Conservation (phyloP, 208 protist species). For the Crithidia mellificae region DNA sequence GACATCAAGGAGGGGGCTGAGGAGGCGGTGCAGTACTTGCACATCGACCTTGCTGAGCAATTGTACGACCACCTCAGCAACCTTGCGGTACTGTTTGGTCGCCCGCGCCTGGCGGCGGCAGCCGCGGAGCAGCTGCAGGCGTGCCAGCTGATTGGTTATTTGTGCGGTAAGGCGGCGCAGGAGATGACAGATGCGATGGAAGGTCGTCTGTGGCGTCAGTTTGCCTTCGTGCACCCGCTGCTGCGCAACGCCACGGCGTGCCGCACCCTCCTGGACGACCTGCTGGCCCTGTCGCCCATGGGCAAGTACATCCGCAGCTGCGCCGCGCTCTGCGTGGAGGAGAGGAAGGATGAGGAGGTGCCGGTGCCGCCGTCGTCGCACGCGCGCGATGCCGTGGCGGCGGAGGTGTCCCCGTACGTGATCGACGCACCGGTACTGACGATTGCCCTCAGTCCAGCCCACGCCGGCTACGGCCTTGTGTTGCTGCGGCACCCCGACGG, state of each 20-base stretch:
- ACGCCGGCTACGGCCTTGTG: constrained; percentile 39
- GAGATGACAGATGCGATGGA: constrained; percentile 30
- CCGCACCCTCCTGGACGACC: constrained; percentile 3
- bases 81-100: constrained; percentile 36
- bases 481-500: constrained; percentile 59
- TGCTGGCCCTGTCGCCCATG: constrained; percentile 21
- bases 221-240: constrained; percentile 3
- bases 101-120: constrained; percentile 27
- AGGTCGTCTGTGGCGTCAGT: constrained; percentile 29
- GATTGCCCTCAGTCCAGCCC: constrained; percentile 7
- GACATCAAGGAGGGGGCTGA: constrained; percentile 18
- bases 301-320: constrained; percentile 28
- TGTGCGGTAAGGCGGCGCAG: constrained; percentile 6
- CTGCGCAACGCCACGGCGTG: constrained; percentile 14
- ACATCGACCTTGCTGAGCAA: constrained; percentile 26
- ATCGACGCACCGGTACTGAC: constrained; percentile 33
- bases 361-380: neutral
- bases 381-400: neutral
- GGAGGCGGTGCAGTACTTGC: constrained; percentile 19
- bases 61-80: constrained; percentile 31
- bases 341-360: constrained; percentile 2
- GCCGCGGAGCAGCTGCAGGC: constrained; percentile 33
- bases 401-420: constrained; percentile 19
- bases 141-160: constrained; percentile 21
- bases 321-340: constrained; percentile 19